phyloP scores from a whole-genome alignment of 495 filamentous ascomycete genomes.

The Gamarada debralockiae region DNA sequence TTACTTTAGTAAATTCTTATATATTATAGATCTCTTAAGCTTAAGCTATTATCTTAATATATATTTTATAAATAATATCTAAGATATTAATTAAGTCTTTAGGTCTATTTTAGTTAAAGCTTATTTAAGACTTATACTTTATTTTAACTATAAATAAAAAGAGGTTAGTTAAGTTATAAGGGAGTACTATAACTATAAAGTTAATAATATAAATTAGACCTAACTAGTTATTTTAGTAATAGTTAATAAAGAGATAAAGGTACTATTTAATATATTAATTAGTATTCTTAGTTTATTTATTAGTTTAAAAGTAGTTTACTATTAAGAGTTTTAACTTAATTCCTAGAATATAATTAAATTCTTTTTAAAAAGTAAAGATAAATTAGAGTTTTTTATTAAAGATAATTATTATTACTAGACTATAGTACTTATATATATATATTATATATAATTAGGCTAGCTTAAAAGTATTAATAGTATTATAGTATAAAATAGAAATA shows the following conservation, averaged over 20 bases:
- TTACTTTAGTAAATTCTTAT: not conserved
- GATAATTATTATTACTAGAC: not conserved
- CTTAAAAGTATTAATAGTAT: not conserved
- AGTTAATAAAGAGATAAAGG: constrained; percentile 20
- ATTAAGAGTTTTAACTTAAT: no score
- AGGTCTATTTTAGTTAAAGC: not conserved
- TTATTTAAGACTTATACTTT: not conserved
- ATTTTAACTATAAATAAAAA: not conserved
- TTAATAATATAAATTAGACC: constrained; percentile 19
- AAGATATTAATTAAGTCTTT: no score
- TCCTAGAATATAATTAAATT: no score
- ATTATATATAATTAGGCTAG: not conserved
- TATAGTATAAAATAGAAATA: not conserved
- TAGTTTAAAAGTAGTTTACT: no score
- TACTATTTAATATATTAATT: not conserved
- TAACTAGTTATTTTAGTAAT: constrained; percentile 29
- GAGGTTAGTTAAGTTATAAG: not conserved
- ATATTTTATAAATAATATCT: not conserved
- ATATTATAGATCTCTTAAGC: not conserved
- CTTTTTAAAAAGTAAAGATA: not conserved
- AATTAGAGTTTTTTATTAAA: not conserved
- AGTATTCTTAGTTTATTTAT: no score
- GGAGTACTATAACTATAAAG: not conserved
- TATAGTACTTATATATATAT: not conserved
- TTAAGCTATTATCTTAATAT: no score